Percentiles rank a stretch among this genome's conserved stretches.
These are phyloP conservation scores for Cruciata laevipes DNA, from an alignment of 257 asterid species.

Conservation along the genomic window DNA sequence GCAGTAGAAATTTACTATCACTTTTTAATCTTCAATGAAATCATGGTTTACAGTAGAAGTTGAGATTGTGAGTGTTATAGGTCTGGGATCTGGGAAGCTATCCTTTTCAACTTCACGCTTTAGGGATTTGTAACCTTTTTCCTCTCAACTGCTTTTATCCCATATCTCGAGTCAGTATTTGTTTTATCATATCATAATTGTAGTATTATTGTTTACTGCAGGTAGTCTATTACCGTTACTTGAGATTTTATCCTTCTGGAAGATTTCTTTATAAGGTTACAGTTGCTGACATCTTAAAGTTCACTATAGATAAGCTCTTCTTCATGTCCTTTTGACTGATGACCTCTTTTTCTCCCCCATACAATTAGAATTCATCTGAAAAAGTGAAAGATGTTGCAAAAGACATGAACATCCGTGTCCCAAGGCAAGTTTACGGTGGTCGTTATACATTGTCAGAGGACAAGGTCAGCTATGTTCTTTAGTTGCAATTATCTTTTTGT, in stretches of 20 bases:
- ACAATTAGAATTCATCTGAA: slow-evolving; percentile 71
- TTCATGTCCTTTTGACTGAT: slow-evolving; percentile 8
- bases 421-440: slow-evolving; percentile 66
- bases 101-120: too few relatives aligned
- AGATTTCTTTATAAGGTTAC: slow-evolving; percentile 86
- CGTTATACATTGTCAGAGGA: slow-evolving; percentile 77
- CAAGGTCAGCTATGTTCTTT: slow-evolving; percentile 39
- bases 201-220: slow-evolving; percentile 29
- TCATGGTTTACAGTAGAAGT: not conserved
- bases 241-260: slow-evolving; percentile 93
- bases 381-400: slow-evolving; percentile 75
- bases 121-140: not conserved
- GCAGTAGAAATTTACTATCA: slow-evolving; percentile 2
- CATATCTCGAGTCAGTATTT: not conserved
- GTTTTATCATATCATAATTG: not conserved
- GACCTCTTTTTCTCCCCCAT: not conserved
- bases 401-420: slow-evolving; percentile 66
- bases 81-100: not conserved
- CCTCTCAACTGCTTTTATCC: not conserved
- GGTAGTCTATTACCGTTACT: slow-evolving; percentile 94
- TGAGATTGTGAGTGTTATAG: not conserved
- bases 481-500: not conserved
- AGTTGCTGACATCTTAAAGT: slow-evolving; percentile 9
- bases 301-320: slow-evolving; percentile 7
- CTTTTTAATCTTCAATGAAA: not conserved